Percentiles rank a stretch among this genome's conserved stretches.
phyloP scores from a whole-genome alignment of 2,329 filamentous ascomycete species.

The Beauveria scarabaeidicola region DNA sequence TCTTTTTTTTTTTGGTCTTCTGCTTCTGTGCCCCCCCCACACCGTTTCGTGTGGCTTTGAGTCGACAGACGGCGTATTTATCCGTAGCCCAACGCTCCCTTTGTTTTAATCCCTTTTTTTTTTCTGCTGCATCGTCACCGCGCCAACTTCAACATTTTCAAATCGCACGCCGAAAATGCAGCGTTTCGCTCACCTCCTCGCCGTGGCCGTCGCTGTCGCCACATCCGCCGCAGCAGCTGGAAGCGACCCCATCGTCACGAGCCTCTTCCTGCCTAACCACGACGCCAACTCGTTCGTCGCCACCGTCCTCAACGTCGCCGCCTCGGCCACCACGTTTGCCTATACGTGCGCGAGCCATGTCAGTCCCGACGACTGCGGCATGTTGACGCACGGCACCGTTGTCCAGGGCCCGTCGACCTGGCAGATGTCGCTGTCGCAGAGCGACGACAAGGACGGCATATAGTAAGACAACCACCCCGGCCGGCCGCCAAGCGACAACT shows the following conservation, averaged over 20 bases:
- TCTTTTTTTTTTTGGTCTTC: background rate
- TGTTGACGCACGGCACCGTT: conserved; percentile 17
- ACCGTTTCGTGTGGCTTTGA: background rate
- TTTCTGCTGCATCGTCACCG: background rate
- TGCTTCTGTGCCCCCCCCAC: background rate
- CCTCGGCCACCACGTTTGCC: conserved; percentile 22
- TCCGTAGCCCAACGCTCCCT: background rate
- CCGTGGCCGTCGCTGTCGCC: conserved; percentile 17
- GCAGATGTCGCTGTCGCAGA: conserved; percentile 13
- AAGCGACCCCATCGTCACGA: conserved; percentile 15
- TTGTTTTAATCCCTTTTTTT: background rate
- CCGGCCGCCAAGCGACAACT: no score
- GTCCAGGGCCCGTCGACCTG: conserved; percentile 23
- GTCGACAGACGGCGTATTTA: background rate
- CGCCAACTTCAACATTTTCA: background rate
- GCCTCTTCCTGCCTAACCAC: conserved; percentile 20
- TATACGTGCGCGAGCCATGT: conserved; percentile 19
- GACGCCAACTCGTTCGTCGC: conserved; percentile 19
- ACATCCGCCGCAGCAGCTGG: conserved; percentile 19
- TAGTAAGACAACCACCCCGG: conserved; percentile 16
- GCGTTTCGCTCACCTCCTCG: conserved; percentile 20
- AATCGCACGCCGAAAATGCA: conserved; percentile 14
- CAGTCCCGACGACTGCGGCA: conserved; percentile 19
- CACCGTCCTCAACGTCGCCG: conserved; percentile 23
- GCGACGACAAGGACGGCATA: conserved; percentile 2